Evolutionary conservation across 176 grass and related monocot species (phyloP), one percentile per base, ranked within the genome.

Genomic region (Rhipidocladum racemiflorum): DNA sequence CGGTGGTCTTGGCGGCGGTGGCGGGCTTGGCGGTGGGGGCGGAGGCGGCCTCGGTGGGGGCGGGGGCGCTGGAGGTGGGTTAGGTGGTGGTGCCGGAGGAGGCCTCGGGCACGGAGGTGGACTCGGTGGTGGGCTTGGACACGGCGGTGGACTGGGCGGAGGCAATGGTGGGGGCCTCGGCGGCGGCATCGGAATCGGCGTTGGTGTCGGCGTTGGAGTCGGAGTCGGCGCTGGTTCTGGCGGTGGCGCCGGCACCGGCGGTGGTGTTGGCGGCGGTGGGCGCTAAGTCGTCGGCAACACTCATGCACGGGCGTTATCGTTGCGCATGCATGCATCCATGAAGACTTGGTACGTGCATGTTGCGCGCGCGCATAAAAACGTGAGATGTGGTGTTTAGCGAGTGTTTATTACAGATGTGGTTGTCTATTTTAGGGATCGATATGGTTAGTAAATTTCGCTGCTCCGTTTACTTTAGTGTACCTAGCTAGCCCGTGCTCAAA

Each of bases 161-260:
- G 48, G 70, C 11, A 55, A 65, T 4, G 83, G 83, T 0, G 75
- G 54, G 0, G 67, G 67, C 44, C 34, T 87, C 3, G 85, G 85
- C 5, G 45, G 10, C 3, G 4, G 14, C 14, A 75, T 82, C 6
- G 79, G 79, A 1, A 48, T 83, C n/a, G 86, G 73, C 1, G 73
- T 83, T 0, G 85, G 85, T 7, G 74, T 83, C 0, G 79, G 85
- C 18, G 65, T 82, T 0, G 85, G 79, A 2, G 0, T 68, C 4
- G 70, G 77, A 0, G 63, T 40, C 0, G 85, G 85, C 0, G 78
- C 62, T 5, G 71, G 85, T 11, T 63, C n/a, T 1, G 78, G 85
- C 6, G 76, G 35, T 0, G 85, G 77, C 21, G 85, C 42, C n/a
- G 85, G 72, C 0, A 51, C 78, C 0, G 85, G 72, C n/a, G 85